phyloP scores from a whole-genome alignment of 2,329 filamentous ascomycete genomes.

The Diplodia seriata region DNA sequence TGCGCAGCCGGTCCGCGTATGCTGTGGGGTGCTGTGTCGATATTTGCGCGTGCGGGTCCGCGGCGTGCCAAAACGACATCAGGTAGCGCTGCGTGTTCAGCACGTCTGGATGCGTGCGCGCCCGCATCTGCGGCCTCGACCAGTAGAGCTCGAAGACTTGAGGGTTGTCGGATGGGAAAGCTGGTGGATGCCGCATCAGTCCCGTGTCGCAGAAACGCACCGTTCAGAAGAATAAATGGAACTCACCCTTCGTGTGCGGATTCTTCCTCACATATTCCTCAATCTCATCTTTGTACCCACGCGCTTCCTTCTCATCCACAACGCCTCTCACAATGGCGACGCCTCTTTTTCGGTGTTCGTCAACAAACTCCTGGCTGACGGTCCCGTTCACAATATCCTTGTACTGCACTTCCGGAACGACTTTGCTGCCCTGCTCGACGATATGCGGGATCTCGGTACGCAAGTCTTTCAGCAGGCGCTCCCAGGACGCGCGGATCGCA shows the following conservation, averaged over 20 bases:
- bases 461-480: conserved; percentile 52
- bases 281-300: conserved; percentile 54
- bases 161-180: conserved; percentile 56
- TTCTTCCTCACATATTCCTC: conserved; percentile 55
- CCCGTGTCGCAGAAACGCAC: not conserved
- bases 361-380: conserved; percentile 62
- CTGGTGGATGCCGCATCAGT: conserved; percentile 38
- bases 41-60: conserved; percentile 51
- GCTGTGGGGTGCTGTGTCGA: conserved; percentile 56
- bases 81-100: conserved; percentile 56
- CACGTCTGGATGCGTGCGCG: conserved; percentile 55
- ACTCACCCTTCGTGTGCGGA: conserved; percentile 51
- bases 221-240: not conserved
- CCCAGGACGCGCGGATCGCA: conserved; percentile 55
- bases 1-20: conserved; percentile 58
- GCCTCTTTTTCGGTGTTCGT: conserved; percentile 64
- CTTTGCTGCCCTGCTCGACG: conserved; percentile 49
- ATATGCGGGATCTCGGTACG: conserved; percentile 56
- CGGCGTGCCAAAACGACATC: conserved; percentile 58
- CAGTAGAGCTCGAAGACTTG: conserved; percentile 62
- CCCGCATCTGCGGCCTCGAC: conserved; percentile 55
- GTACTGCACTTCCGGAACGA: conserved; percentile 57
- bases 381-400: conserved; percentile 51
- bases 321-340: conserved; percentile 58
- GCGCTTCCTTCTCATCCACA: conserved; percentile 52